Conservation (phyloP, 306 rosid genomes). For the Ochetophila trinervis region DNA sequence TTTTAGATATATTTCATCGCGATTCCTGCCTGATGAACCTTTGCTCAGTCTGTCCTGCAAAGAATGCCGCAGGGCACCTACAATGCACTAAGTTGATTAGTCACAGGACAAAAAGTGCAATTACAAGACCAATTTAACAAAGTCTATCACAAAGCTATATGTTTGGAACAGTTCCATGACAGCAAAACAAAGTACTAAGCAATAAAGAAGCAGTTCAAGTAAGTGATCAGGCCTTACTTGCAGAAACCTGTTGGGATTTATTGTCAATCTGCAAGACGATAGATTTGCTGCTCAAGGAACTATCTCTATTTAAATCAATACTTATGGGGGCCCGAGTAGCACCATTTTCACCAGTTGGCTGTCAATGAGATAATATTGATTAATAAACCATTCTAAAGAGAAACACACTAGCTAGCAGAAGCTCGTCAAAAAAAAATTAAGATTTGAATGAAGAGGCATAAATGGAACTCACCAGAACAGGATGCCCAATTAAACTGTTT, state of each 20-base stretch:
- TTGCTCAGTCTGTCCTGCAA: constrained; percentile 60
- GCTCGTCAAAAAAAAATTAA: too few relatives aligned
- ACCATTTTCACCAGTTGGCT: constrained; percentile 96
- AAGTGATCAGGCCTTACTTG: constrained; percentile 41
- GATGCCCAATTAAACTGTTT: not conserved
- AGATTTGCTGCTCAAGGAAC: constrained; percentile 80
- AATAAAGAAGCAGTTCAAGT: not conserved
- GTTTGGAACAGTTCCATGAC: too few relatives aligned
- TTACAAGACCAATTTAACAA: not conserved
- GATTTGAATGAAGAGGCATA: too few relatives aligned
- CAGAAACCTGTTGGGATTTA: constrained; percentile 83
- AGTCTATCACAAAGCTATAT: not conserved
- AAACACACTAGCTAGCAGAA: too few relatives aligned
- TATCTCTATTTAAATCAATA: constrained; percentile 81
- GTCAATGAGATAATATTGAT: constrained; percentile 7
- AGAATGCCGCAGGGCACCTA: constrained; percentile 61
- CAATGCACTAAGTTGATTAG: not conserved
- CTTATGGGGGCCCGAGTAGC: constrained; percentile 90
- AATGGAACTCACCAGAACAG: not conserved
- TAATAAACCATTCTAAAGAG: too few relatives aligned
- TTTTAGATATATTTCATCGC: constrained; percentile 56
- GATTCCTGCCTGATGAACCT: constrained; percentile 38
- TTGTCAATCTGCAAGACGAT: constrained; percentile 83
- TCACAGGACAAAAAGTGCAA: not conserved
- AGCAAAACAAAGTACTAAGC: not conserved